Conservation (phyloP, 1,139 yeast genomes). For the Eremothecium gossypii region DNA sequence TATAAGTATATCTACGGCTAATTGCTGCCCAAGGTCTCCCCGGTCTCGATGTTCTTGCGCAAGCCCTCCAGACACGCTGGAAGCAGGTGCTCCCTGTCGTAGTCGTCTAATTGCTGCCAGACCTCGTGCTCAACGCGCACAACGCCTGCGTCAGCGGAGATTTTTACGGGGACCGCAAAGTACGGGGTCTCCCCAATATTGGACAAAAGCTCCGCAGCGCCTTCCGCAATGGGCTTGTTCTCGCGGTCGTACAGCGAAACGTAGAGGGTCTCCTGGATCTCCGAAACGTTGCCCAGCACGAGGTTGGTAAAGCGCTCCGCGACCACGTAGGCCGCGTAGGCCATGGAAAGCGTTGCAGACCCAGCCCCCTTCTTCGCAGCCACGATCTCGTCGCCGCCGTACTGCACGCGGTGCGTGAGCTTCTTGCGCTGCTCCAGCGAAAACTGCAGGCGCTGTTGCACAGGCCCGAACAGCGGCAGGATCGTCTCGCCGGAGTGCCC, state of each 20-base stretch:
- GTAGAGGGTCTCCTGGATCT: slow-evolving; percentile 20
- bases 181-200: slow-evolving; percentile 36
- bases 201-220: slow-evolving; percentile 18
- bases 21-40: slow-evolving; percentile 5
- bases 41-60: slow-evolving; percentile 16
- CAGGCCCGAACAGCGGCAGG: slow-evolving; percentile 71
- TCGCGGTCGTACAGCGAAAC: slow-evolving; percentile 16
- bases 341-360: slow-evolving; percentile 93
- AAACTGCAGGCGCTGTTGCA: slow-evolving; percentile 57
- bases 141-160: slow-evolving; percentile 47
- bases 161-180: slow-evolving; percentile 58
- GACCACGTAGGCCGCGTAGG: slow-evolving; percentile 85
- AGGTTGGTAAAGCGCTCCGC: slow-evolving; percentile 54
- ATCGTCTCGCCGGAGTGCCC: slow-evolving; percentile 96
- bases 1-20: too few relatives aligned
- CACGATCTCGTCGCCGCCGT: slow-evolving; percentile 96
- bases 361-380: slow-evolving; percentile 93
- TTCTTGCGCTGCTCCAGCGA: slow-evolving; percentile 49
- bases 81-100: slow-evolving; percentile 35
- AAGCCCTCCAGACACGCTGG: slow-evolving; percentile 21
- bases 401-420: slow-evolving; percentile 81
- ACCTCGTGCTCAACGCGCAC: slow-evolving; percentile 41
- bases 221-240: slow-evolving; percentile 33
- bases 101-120: slow-evolving; percentile 43
- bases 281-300: slow-evolving; percentile 24